Conservation (phyloP, 305 asterid species). For the Fraxinus baroniana region DNA sequence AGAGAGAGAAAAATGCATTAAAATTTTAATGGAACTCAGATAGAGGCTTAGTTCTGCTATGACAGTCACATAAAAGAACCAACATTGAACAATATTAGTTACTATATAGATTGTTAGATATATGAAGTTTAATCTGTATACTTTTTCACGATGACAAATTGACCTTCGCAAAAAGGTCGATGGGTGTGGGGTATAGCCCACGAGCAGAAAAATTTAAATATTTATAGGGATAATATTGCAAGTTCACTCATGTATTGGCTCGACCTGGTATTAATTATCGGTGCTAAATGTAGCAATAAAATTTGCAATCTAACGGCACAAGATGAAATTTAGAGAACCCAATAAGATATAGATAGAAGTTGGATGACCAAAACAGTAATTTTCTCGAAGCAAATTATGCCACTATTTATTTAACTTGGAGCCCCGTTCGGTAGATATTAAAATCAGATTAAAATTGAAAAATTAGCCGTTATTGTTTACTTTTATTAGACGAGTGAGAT, state of each 20-base stretch:
- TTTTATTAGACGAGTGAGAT: too few species aligned
- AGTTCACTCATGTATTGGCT: not conserved
- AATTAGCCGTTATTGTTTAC: too few species aligned
- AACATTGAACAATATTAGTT: not conserved
- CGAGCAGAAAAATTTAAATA: not conserved
- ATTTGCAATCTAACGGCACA: not conserved
- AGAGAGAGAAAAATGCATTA: too few species aligned
- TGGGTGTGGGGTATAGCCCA: not conserved
- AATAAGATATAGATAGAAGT: not conserved
- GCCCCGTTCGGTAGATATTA: too few species aligned
- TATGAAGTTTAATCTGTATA: not conserved
- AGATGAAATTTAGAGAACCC: not conserved
- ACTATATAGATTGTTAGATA: not conserved
- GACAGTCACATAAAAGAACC: not conserved
- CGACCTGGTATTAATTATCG: not conserved
- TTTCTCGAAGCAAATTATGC: not conserved
- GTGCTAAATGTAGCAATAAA: not conserved
- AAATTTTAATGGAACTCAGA: too few species aligned
- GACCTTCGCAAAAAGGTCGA: not conserved
- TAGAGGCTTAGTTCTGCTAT: not conserved
- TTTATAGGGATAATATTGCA: not conserved
- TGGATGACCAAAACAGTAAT: not conserved
- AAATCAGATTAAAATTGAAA: too few species aligned
- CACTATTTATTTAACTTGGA: too few species aligned
- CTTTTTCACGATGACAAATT: not conserved